Conservation (phyloP, 805 yeast species). For the Wickerhamiella azyma region DNA sequence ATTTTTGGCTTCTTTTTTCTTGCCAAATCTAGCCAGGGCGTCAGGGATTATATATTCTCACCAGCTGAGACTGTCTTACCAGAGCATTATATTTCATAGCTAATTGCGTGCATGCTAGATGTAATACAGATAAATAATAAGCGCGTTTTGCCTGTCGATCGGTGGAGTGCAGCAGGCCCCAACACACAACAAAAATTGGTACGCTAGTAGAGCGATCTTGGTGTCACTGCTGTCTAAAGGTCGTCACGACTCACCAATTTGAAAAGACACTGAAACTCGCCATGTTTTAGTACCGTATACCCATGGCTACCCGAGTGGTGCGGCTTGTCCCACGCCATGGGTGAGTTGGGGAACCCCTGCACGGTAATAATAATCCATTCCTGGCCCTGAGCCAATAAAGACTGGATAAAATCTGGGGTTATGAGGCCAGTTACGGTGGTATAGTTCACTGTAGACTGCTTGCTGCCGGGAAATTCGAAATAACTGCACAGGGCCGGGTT, state of each 20-base stretch:
- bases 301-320: conserved; percentile 1
- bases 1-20: too few species aligned
- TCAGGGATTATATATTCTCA: too few species aligned
- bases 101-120: too few species aligned
- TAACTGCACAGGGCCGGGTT: conserved; percentile 5
- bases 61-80: too few species aligned
- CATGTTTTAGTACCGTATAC: background rate
- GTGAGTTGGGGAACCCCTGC: background rate
- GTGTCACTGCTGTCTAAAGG: background rate
- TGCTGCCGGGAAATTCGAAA: background rate
- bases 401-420: background rate
- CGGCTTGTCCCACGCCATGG: conserved; percentile 1
- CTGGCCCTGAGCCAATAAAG: background rate
- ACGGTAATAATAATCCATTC: background rate
- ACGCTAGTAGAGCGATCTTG: too few species aligned
- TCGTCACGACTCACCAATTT: conserved; percentile 1
- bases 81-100: too few species aligned
- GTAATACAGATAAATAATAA: too few species aligned
- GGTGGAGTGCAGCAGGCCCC: too few species aligned
- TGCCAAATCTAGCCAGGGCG: too few species aligned
- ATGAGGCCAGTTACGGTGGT: background rate
- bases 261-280: background rate
- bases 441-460: background rate
- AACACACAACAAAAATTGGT: too few species aligned
- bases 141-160: too few species aligned